Evolutionary conservation across 306 rosid species (phyloP).

Genomic region (Prunus fruticosa): DNA sequence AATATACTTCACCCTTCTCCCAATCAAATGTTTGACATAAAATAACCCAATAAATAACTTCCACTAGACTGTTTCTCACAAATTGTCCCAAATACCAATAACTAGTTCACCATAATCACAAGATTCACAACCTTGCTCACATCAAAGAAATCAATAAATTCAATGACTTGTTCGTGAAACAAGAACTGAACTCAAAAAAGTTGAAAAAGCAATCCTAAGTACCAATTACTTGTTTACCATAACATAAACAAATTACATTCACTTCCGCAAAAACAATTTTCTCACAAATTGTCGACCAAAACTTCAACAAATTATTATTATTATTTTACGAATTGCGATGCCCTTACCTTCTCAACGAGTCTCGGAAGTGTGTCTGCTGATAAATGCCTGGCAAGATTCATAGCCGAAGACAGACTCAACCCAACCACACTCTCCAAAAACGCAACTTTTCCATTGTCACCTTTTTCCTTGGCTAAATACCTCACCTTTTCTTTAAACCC

Average conservation of each 20-base stretch:
- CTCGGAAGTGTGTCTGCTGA: slow-evolving; percentile 50
- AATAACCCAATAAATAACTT: background rate
- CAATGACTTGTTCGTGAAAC: background rate
- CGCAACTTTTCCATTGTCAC: slow-evolving; percentile 77
- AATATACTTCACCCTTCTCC: background rate
- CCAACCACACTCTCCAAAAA: slow-evolving; percentile 73
- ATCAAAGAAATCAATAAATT: background rate
- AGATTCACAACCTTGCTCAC: background rate
- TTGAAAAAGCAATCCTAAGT: background rate
- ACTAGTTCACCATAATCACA: background rate
- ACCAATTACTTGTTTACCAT: background rate
- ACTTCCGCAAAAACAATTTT: background rate
- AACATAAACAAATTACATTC: background rate
- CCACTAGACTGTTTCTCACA: background rate
- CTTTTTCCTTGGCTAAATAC: slow-evolving; percentile 56
- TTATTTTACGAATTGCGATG: background rate
- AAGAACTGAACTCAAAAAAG: background rate
- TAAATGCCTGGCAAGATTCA: slow-evolving; percentile 68
- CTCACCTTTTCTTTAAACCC: slow-evolving; percentile 57
- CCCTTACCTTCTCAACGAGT: slow-evolving; percentile 52
- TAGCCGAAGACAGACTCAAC: slow-evolving; percentile 69
- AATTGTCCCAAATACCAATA: background rate
- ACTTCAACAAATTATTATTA: no score
- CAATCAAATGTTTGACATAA: background rate
- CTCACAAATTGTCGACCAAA: background rate